Base-by-base conservation (phyloP, 768 basidiomycete species). In the Lenzites betulinus region DNA sequence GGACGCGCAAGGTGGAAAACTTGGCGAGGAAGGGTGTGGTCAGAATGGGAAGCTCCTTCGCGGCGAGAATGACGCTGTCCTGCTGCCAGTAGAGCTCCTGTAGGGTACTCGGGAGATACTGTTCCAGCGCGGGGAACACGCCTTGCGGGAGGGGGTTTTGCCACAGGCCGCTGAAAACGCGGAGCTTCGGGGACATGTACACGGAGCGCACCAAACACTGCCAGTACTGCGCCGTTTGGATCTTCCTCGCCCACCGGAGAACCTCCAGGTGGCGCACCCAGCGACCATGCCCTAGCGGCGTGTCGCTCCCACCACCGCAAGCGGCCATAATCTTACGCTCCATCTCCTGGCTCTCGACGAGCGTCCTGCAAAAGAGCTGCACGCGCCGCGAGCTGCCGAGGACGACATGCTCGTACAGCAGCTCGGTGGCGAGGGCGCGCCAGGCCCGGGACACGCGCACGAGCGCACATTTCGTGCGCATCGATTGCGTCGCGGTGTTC, bases 181-280 rank as follows among this genome's bases (percentile, higher is more conserved):
- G 77, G 30, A 82, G 66, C 48, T 79, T 77, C 33, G 79, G 78
- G 64, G 81, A 83, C 23, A 68, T 70, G 35, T 74, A 77, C 55
- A 83, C 70, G 58, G 81, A 79, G 58, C 71, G 71, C 70, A 78
- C 82, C 39, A 82, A 42, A 6, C 69, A 74, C 51, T 77, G 72
- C 48, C 83, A 73, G 66, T 75, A 83, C 3, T 63, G 69, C 16
- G 77, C 63, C 42, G 73, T 67, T 16, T 70, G 70, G 47, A 74
- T 67, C 26, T 79, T 76, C 38, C 81, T 78, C 18, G 77, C 74
- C 66, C 79, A 77, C 7, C 79, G 80, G 65, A 74, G 76, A 1
- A 84, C 68, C 59, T 82, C 81, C 39, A 84, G 72, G 60, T 81
- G 78, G 41, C 79, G 73, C 38, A 79, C 78, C 77, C 79, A 82